A percentile compares a stretch with the other conserved stretches of the same genome.
These are phyloP conservation scores for Colletotrichum sp. DNA, from an alignment of 2,329 filamentous ascomycete genomes.

Conservation along the genomic window DNA sequence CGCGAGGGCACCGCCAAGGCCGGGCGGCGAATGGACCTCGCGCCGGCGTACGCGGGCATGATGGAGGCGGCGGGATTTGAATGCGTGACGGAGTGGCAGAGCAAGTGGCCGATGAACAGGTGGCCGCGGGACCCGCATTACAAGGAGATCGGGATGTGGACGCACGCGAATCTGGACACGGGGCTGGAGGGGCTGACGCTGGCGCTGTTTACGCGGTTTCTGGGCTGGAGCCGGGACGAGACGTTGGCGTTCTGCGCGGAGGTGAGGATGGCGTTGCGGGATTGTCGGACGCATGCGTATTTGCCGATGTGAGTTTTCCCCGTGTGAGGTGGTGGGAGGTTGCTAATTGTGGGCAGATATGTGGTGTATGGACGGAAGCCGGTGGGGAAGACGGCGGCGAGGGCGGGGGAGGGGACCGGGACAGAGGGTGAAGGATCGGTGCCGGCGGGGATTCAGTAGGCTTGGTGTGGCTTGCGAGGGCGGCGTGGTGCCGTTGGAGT, in stretches of 20 bases:
- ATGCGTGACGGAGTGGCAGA: conserved; percentile 32
- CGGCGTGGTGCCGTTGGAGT: neutral
- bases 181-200: conserved; percentile 39
- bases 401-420: neutral
- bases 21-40: conserved; percentile 33
- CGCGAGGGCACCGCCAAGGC: conserved; percentile 33
- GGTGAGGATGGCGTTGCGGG: conserved; percentile 27
- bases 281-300: conserved; percentile 31
- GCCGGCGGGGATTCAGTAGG: neutral
- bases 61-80: conserved; percentile 37
- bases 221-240: conserved; percentile 39
- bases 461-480: neutral
- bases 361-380: conserved; percentile 20
- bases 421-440: neutral
- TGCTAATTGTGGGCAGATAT: neutral
- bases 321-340: neutral
- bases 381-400: neutral
- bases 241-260: conserved; percentile 27
- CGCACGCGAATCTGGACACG: conserved; percentile 32
- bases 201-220: conserved; percentile 39
- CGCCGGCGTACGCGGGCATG: conserved; percentile 27
- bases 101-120: conserved; percentile 39
- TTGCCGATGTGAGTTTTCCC: conserved; percentile 15
- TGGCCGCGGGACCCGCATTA: conserved; percentile 40
- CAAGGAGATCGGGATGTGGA: conserved; percentile 39